Evolutionary conservation across 371 early-diverging fungal species (phyloP), one percentile per base, ranked within the genome.

Genomic region (Saksenaea vasiformis): DNA sequence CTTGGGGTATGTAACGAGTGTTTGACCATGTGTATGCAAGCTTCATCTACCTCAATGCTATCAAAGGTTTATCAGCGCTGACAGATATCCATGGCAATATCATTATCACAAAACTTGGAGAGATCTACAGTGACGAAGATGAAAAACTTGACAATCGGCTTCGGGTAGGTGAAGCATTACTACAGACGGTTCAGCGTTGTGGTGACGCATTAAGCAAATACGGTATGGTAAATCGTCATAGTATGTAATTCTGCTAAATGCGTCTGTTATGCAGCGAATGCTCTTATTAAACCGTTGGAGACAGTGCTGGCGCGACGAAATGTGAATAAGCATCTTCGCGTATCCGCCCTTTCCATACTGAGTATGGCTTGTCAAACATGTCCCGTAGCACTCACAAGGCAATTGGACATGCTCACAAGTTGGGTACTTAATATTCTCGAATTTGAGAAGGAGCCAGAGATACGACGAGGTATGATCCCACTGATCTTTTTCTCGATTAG

Each of bases 21-120:
- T 44, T 24, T 5, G 10, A 13, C 24, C 44, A 24, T n/a, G 34
- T 61, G 4, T 22, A 3, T 22, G 22, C 22, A 64, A 91, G 92
- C 67, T 95, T 90, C 62, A 87, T 95, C 24, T 94, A 95, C 64
- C 80, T 95, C 56, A 95, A 95, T 71, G 95, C 95, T 4, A 85
- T 95, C 68, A 92, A 92, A 59, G 93, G 95, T 0, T 76, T 94
- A 8, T 84, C 91, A 3, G 86, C 94, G 0, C 72, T 94, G 41
- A 90, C 93, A 5, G 96, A 95, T 67, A 79, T 84, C 8, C 89
- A 92, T 67, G 92, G 93, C 28, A 76, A 82, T 37, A 70, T 76
- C 35, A 90, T 93, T 36, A 78, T 96, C 43, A 64, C 69, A 31
- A 86, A 83, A 60, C 77, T 94, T 37, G 84, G 88, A 24, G 58